phyloP scores from a whole-genome alignment of 2,329 filamentous ascomycete genomes.

The Lecanicillium sp. region DNA sequence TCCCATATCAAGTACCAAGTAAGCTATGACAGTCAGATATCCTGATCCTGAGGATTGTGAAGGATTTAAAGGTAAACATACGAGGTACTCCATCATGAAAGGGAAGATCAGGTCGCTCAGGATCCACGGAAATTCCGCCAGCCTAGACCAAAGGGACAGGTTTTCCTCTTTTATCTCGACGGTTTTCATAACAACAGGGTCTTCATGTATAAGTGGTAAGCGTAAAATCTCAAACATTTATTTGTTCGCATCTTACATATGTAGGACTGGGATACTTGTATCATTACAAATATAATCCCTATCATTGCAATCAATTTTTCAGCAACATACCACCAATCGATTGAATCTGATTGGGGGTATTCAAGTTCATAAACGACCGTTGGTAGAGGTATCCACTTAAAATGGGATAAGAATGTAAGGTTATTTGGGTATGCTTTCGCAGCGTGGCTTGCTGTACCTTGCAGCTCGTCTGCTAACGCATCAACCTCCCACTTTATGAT shows the following conservation, averaged over 20 bases:
- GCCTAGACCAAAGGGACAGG: slow-evolving; percentile 50
- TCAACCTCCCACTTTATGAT: slow-evolving; percentile 61
- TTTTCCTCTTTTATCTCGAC: slow-evolving; percentile 59
- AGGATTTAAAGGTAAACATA: slow-evolving; percentile 14
- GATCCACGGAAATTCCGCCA: slow-evolving; percentile 64
- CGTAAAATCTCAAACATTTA: not conserved
- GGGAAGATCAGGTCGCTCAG: slow-evolving; percentile 70
- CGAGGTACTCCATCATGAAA: slow-evolving; percentile 68
- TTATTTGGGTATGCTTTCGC: slow-evolving; percentile 58
- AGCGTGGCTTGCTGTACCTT: slow-evolving; percentile 47
- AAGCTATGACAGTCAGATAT: slow-evolving; percentile 32
- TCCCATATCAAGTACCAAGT: slow-evolving; percentile 81
- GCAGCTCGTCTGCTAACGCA: slow-evolving; percentile 54
- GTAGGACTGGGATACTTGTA: slow-evolving; percentile 65
- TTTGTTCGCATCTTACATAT: slow-evolving; percentile 40
- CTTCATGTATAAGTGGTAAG: slow-evolving; percentile 15
- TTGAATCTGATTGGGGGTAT: slow-evolving; percentile 59
- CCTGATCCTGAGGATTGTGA: not conserved
- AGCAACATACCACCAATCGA: slow-evolving; percentile 66
- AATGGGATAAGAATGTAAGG: slow-evolving; percentile 54
- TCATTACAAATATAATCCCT: slow-evolving; percentile 70
- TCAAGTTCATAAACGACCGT: slow-evolving; percentile 74
- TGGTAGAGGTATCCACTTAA: slow-evolving; percentile 66
- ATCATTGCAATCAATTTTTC: slow-evolving; percentile 65
- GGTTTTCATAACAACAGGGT: slow-evolving; percentile 62